phyloP scores from a whole-genome alignment of 2,329 filamentous ascomycete genomes.

The Pleurostoma richardsiae region DNA sequence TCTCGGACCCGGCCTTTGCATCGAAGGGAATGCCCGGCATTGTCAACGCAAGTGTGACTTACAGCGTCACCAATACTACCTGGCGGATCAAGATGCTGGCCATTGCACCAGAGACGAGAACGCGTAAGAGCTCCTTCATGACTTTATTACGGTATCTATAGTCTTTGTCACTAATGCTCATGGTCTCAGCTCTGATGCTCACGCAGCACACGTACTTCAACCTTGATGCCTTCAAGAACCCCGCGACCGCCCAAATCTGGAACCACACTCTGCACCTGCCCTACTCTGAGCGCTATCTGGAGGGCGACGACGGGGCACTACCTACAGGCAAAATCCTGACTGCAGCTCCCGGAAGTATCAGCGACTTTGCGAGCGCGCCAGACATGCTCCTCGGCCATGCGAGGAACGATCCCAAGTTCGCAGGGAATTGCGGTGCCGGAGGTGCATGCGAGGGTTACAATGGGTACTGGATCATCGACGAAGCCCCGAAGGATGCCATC shows the following conservation, averaged over 20 bases:
- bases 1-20: constrained; percentile 53
- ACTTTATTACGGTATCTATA: no score
- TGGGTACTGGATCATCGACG: constrained; percentile 45
- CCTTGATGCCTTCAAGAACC: constrained; percentile 58
- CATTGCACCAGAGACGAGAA: constrained; percentile 41
- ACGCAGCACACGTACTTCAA: constrained; percentile 67
- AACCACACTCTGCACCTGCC: constrained; percentile 61
- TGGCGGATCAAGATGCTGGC: constrained; percentile 59
- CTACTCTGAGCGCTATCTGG: constrained; percentile 54
- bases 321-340: constrained; percentile 58
- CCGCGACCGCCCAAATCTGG: constrained; percentile 47
- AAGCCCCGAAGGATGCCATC: constrained; percentile 28
- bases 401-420: constrained; percentile 45
- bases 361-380: constrained; percentile 60
- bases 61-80: constrained; percentile 50
- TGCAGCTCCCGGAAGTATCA: constrained; percentile 50
- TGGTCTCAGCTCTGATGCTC: constrained; percentile 48
- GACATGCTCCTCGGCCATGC: constrained; percentile 59
- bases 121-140: constrained; percentile 22
- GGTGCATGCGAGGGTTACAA: constrained; percentile 70
- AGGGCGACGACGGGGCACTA: constrained; percentile 48
- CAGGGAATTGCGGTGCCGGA: constrained; percentile 58
- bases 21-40: constrained; percentile 57
- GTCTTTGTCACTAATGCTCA: no score
- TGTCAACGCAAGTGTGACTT: constrained; percentile 57